These are phyloP conservation scores for Kluyveromyces siamensis DNA, from an alignment of 805 yeast genomes.

Conservation along the genomic window DNA sequence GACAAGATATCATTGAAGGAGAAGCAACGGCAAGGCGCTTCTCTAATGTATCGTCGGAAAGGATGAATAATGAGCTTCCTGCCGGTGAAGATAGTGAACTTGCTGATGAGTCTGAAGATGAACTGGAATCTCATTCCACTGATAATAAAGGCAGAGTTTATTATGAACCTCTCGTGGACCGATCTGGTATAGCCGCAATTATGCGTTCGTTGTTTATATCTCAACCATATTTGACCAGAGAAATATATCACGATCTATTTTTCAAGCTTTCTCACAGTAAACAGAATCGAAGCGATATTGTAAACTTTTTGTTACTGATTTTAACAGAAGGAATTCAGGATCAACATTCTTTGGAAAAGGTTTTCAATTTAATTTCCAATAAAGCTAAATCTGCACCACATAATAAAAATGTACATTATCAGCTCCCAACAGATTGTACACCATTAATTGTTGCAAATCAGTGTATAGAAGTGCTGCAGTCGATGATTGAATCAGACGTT, in stretches of 20 bases:
- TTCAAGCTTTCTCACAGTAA: conserved; percentile 63
- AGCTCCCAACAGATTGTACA: conserved; percentile 52
- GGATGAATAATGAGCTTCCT: conserved; percentile 7
- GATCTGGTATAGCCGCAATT: conserved; percentile 64
- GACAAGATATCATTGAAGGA: conserved; percentile 54
- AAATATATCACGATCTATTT: conserved; percentile 54
- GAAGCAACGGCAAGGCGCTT: conserved; percentile 40
- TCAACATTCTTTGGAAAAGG: conserved; percentile 50
- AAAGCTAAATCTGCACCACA: conserved; percentile 33
- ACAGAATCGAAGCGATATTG: conserved; percentile 67
- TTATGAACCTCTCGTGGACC: conserved; percentile 64
- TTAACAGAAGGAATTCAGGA: conserved; percentile 67
- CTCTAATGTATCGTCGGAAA: conserved; percentile 11
- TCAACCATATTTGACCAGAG: conserved; percentile 53
- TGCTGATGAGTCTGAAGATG: conserved; percentile 10
- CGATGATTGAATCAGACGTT: conserved; percentile 54
- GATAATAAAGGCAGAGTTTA: conserved; percentile 26
- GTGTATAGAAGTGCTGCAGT: conserved; percentile 64
- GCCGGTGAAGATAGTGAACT: conserved; percentile 9
- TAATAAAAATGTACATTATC: conserved; percentile 7
- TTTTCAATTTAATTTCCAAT: conserved; percentile 47
- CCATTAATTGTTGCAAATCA: conserved; percentile 70
- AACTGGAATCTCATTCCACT: conserved; percentile 6
- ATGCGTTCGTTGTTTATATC: conserved; percentile 67
- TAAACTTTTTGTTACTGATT: conserved; percentile 57